phyloP scores from a whole-genome alignment of 192 early-diverging fungal species.

The Rhizophagus clarus region DNA sequence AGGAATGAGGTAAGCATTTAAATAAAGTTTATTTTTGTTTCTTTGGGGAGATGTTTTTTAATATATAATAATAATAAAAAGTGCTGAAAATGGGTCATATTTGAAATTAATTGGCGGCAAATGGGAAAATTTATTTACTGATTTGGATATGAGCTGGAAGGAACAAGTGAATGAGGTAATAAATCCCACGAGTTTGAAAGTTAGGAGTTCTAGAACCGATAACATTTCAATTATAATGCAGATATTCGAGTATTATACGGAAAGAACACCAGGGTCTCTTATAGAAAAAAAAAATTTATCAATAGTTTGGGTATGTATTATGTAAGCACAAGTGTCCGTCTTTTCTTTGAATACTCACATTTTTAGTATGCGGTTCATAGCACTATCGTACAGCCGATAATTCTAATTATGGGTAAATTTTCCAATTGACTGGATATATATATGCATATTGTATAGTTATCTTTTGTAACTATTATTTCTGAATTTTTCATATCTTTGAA shows the following conservation, averaged over 20 bases:
- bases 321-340: background rate
- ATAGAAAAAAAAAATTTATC: conserved; percentile 75
- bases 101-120: conserved; percentile 55
- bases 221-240: conserved; percentile 9
- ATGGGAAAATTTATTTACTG: conserved; percentile 64
- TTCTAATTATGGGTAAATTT: conserved; percentile 49
- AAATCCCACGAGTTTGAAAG: background rate
- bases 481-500: background rate
- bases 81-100: conserved; percentile 79
- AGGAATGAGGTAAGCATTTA: conserved; percentile 52
- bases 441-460: background rate
- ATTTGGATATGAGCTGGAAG: conserved; percentile 67
- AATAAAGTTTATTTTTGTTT: background rate
- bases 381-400: conserved; percentile 66
- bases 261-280: conserved; percentile 77
- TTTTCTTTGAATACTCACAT: background rate
- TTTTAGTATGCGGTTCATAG: conserved; percentile 35
- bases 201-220: background rate
- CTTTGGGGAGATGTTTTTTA: no score
- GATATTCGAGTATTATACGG: conserved; percentile 83
- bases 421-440: background rate
- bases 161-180: conserved; percentile 63
- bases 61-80: conserved; percentile 13
- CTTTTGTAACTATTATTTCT: background rate
- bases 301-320: conserved; percentile 65